Evolutionary conservation across 2,329 filamentous ascomycete genomes (phyloP), one percentile per base, ranked within the genome.

Genomic region (Monosporascus cannonballus): DNA sequence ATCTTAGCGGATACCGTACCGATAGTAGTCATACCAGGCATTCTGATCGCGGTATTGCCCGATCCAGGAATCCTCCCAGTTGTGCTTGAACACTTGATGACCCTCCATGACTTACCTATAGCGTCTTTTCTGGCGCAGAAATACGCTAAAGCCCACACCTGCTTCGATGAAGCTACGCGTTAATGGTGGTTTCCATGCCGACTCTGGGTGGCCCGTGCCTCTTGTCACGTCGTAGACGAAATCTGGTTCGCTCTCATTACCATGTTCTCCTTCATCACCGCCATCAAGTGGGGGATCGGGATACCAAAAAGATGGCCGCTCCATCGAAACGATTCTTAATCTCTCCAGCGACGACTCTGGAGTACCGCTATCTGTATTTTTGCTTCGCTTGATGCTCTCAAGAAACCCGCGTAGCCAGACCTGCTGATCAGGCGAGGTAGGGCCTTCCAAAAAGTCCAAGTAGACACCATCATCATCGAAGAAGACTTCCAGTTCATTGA

Each of bases 401-500:
- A 53, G 15, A 3, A 50, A 20, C 14, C 47, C 25, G 22, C 37
- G 50, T 17, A 53, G 38, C 51, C 47, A 50, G n/a, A 3, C 47
- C 47, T 27, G 51, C 17, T 15, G 9, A 11, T 9, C 4, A 3
- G 9, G 38, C 15, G n/a, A 11, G 11, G 24, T 15, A 24, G 45
- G 47, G 11, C 44, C 22, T 6, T 8, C n/a, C 25, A 50, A 27
- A 18, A 50, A 44, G 8, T 25, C n/a, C n/a, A n/a, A n/a, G n/a
- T n/a, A n/a, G 11, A 39, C n/a, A 27, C 47, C 46, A 44, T n/a
- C n/a, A 27, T 47, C 42, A 39, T 45, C 51, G 24, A 36, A 49
- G 42, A 37, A 44, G 24, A 53, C 42, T 15, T 55, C 53, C 14
- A 55, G 48, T 37, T 55, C 50, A 24, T 55, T 25, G 11, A 55